Conservation (phyloP, 495 filamentous ascomycete genomes). For the Cairneyella variabilis region DNA sequence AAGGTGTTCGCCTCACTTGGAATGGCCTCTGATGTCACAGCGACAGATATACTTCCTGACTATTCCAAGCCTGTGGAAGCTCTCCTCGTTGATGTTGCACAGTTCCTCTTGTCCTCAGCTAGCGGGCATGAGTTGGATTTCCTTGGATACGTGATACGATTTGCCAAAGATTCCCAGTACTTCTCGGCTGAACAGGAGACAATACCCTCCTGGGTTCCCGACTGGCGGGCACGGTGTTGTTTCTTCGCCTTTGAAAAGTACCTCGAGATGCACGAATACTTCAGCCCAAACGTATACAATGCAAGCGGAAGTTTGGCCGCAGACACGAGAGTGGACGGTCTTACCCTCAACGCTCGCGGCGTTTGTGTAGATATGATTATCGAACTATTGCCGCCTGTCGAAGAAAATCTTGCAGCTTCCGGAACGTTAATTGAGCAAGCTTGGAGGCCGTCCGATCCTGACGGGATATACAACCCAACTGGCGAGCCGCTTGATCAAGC, state of each 20-base stretch:
- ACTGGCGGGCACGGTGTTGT: not conserved
- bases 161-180: not conserved
- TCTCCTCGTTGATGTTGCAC: slow-evolving; percentile 19
- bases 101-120: slow-evolving; percentile 4
- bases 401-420: not conserved
- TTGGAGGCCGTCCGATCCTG: not conserved
- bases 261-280: not conserved
- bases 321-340: not conserved
- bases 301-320: not conserved
- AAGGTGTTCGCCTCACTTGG: slow-evolving; percentile 28
- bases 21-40: slow-evolving; percentile 22
- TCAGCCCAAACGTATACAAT: not conserved
- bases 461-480: not conserved
- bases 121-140: not conserved
- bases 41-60: slow-evolving; percentile 21
- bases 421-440: not conserved
- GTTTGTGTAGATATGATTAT: not conserved
- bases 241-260: not conserved
- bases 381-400: not conserved
- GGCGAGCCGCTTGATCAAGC: not conserved
- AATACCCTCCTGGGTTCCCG: slow-evolving; percentile 1
- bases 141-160: not conserved
- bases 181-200: not conserved
- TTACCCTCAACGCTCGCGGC: not conserved
- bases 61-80: slow-evolving; percentile 23